Percentiles rank a stretch among this genome's conserved stretches.
phyloP scores from a whole-genome alignment of 208 protist genomes.

The Acanthamoeba castellanii region DNA sequence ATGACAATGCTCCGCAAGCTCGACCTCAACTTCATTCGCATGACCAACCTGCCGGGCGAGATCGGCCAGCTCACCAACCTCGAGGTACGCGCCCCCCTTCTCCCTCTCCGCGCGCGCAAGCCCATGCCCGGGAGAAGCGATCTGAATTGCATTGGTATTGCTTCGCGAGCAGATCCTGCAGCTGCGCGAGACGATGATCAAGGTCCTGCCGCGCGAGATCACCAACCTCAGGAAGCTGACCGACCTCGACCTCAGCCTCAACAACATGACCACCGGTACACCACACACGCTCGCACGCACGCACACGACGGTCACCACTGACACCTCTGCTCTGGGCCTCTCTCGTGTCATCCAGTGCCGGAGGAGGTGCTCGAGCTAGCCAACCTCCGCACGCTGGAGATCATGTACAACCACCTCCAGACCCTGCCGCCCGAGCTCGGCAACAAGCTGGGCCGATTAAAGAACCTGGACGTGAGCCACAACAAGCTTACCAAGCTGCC shows the following conservation, averaged over 20 bases:
- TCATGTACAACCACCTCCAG: constrained; percentile 68
- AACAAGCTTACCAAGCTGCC: constrained; percentile 74
- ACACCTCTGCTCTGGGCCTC: too few species aligned
- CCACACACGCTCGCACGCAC: neutral
- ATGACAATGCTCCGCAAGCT: constrained; percentile 61
- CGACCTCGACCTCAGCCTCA: constrained; percentile 69
- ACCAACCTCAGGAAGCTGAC: constrained; percentile 25
- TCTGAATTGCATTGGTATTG: neutral
- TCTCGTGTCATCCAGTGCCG: constrained; percentile 29
- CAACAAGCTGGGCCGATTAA: constrained; percentile 55
- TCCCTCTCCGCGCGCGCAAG: too few species aligned
- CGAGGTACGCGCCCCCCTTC: neutral
- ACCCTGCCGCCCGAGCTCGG: constrained; percentile 28
- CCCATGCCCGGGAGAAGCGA: neutral
- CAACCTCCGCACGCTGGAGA: constrained; percentile 65
- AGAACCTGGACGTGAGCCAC: constrained; percentile 72
- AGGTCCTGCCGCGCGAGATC: constrained; percentile 53
- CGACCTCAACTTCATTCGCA: constrained; percentile 70
- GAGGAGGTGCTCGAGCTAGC: constrained; percentile 62
- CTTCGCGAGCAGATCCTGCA: neutral
- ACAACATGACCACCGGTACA: constrained; percentile 71
- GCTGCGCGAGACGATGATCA: constrained; percentile 73
- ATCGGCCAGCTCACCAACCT: constrained; percentile 56
- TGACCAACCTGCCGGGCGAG: constrained; percentile 50
- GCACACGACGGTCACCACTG: neutral